Evolutionary conservation across 805 yeast genomes (phyloP).

Genomic region (Nakazawaea holstii): DNA sequence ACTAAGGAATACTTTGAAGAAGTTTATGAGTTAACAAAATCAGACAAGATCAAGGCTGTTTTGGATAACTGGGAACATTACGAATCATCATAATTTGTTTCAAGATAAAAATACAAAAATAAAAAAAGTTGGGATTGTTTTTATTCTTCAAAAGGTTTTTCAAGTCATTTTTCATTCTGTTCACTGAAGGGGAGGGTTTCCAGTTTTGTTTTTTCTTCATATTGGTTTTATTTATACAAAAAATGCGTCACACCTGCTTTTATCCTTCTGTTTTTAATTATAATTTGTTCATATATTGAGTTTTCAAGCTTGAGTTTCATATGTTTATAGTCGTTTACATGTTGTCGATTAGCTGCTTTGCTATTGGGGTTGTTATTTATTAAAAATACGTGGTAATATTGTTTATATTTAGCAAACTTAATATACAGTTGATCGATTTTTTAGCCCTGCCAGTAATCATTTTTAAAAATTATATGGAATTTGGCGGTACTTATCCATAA

Average conservation of each 20-base stretch:
- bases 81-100: constrained; percentile 37
- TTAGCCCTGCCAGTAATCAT: too few species aligned
- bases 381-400: background rate
- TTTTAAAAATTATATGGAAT: too few species aligned
- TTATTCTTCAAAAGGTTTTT: background rate
- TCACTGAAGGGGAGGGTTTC: background rate
- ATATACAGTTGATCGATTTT: too few species aligned
- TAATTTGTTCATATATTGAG: background rate
- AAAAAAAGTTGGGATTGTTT: background rate
- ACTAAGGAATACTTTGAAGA: constrained; percentile 97
- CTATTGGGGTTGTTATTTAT: background rate
- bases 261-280: background rate
- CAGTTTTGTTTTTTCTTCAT: background rate
- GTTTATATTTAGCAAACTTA: background rate
- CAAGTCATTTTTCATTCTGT: background rate
- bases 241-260: background rate
- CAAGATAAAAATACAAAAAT: too few species aligned
- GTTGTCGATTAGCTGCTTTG: background rate
- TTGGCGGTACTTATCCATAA: too few species aligned
- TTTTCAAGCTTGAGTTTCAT: background rate
- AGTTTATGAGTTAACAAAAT: constrained; percentile 86
- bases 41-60: constrained; percentile 84
- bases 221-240: background rate
- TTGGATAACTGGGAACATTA: constrained; percentile 94
- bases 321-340: background rate